phyloP scores from a whole-genome alignment of 768 basidiomycete species.

The Lentinula edodes region DNA sequence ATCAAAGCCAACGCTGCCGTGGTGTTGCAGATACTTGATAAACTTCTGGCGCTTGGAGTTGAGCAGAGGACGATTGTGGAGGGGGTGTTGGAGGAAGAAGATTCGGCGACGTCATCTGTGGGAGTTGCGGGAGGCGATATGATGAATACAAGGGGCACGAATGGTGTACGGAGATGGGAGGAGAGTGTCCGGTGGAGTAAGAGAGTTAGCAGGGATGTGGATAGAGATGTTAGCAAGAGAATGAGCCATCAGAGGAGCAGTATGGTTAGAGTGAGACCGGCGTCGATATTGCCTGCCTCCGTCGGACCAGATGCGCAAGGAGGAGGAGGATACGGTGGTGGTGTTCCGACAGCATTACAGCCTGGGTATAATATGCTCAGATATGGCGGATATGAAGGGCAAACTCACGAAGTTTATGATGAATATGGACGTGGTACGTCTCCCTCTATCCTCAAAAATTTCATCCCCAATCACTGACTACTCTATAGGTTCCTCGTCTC shows the following conservation, averaged over 20 bases:
- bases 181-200: neutral
- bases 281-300: neutral
- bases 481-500: too few relatives aligned
- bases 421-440: neutral
- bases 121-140: too few relatives aligned
- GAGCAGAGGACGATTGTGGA: too few relatives aligned
- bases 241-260: neutral
- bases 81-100: too few relatives aligned
- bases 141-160: too few relatives aligned
- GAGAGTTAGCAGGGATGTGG: neutral
- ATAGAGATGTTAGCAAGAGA: neutral
- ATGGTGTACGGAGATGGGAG: slow-evolving; percentile 50
- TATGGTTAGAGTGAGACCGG: neutral
- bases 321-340: neutral
- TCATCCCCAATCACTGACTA: too few relatives aligned
- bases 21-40: too few relatives aligned
- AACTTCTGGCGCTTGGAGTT: too few relatives aligned
- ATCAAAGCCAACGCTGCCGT: too few relatives aligned
- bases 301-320: neutral
- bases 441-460: neutral
- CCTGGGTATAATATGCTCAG: neutral
- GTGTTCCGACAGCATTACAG: neutral
- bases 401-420: neutral
- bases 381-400: too few relatives aligned
- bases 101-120: too few relatives aligned